Base-by-base conservation (phyloP, 495 filamentous ascomycete genomes). In the Polyplosphaeria fusca region DNA sequence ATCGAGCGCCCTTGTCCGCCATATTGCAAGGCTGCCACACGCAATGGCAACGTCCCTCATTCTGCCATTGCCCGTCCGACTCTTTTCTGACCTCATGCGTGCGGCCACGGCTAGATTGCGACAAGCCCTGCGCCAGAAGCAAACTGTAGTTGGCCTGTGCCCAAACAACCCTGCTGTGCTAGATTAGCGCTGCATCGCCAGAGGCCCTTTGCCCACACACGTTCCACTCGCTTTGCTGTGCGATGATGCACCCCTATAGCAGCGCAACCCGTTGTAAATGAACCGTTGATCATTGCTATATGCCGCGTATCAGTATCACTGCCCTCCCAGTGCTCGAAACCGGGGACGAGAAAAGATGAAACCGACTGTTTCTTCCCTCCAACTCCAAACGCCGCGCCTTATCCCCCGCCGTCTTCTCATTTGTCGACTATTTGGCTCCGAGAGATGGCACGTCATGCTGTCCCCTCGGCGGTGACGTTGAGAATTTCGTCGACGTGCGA, bases 401-500 rank as follows among this genome's bases (percentile, higher is more conserved):
- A 47, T 13, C 38, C 20, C 37, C 52, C 43, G 52, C 30, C 30
- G 30, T 35, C 14, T 14, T 35, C 30, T 14, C 7, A 14, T 35
- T 35, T 7, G 30, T 14, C 30, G 7, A 7, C 30, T 14, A 35
- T n/a, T n/a, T n/a, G n/a, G n/a, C n/a, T n/a, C n/a, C n/a, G n/a
- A n/a, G n/a, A n/a, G n/a, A n/a, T n/a, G n/a, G n/a, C n/a, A n/a
- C n/a, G n/a, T n/a, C n/a, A n/a, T n/a, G n/a, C n/a, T n/a, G n/a
- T n/a, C 18, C 1, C 45, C 11, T 41, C 53, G n/a, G 40, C 46
- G 19, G 46, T 44, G 25, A 64, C 68, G 37, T 70, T 82, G 77
- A 95, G 76, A 60, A 95, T 66, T 66, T 88, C 84, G 70, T 96
- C 93, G 47, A 96, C 82, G 70, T 89, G 81, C 27, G 91, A 86